Base-by-base conservation (phyloP, 768 basidiomycete genomes). In the Tulasnella sp. region DNA sequence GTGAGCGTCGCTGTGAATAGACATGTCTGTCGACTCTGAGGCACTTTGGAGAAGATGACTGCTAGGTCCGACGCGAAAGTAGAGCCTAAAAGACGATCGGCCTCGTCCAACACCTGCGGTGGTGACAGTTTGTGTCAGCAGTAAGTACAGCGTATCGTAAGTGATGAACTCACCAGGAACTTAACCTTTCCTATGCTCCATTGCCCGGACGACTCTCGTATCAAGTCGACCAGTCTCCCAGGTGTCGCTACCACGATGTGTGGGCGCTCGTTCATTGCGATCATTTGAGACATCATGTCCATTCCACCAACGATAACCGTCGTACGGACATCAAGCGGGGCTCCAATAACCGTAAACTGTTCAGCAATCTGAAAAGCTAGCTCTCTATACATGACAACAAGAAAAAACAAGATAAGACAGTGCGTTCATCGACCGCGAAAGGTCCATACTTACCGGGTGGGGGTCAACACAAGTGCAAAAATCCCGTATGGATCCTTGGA, bases 351-450 rank as follows among this genome's bases (percentile, higher is more conserved):
- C 1, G 84, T 81, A 69, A 98, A 97, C 69, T 99, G 96, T 63
- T 97, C 94, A 1, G 92, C 80, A 51, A 99, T 92, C 68, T 99
- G 96, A 68, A 97, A 97, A 0, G 96, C 96, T 19, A 99, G 76
- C 68, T 99, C 96, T 63, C 94, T 97, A 64, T 22, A 9, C 43
- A n/a, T 29, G 50, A 59, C 21, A 12, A 46, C 5, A 17, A 46
- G 2, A 8, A 49, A 12, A 29, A 59, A 21, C n/a, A n/a, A n/a
- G n/a, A n/a, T n/a, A n/a, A 42, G 4, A 55, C 44, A 22, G 21
- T 41, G 34, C 2, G 19, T 12, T 7, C 15, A 48, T 5, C 11
- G 38, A 30, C 48, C 1, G 15, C 21, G 55, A 19, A 65, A 17
- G n/a, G 17, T 31, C 15, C 24, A 11, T 15, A 63, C 77, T 52